Percentiles rank a stretch among this genome's conserved stretches.
Conservation (phyloP, 2,329 filamentous ascomycete genomes). For the Colletotrichum caudatum region DNA sequence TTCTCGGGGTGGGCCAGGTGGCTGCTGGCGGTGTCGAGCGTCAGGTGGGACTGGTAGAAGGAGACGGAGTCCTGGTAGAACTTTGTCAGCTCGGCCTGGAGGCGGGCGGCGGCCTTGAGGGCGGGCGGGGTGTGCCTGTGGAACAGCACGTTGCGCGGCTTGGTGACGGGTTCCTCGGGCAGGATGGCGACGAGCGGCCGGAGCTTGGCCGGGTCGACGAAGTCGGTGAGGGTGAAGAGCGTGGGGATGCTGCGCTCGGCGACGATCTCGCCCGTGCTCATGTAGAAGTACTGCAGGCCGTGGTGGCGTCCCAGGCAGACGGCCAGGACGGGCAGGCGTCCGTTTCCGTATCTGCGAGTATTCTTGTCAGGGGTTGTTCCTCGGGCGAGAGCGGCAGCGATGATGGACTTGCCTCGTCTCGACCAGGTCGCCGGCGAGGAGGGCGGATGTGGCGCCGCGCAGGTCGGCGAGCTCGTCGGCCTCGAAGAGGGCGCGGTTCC, state of each 20-base stretch:
- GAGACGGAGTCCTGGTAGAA: slow-evolving; percentile 59
- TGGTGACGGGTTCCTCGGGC: slow-evolving; percentile 32
- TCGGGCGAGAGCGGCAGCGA: not conserved
- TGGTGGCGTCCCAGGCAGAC: slow-evolving; percentile 66
- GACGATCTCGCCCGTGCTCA: slow-evolving; percentile 63
- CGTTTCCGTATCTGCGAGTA: slow-evolving; percentile 50
- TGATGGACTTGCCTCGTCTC: slow-evolving; percentile 56
- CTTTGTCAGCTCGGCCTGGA: slow-evolving; percentile 61
- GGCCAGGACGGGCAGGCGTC: slow-evolving; percentile 61
- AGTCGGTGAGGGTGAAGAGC: slow-evolving; percentile 63
- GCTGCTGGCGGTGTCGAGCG: slow-evolving; percentile 60
- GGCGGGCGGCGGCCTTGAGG: slow-evolving; percentile 43
- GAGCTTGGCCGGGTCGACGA: slow-evolving; percentile 57
- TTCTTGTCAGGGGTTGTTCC: slow-evolving; percentile 16
- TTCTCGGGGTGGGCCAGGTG: slow-evolving; percentile 54
- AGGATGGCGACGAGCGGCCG: slow-evolving; percentile 47
- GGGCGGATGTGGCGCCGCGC: slow-evolving; percentile 48
- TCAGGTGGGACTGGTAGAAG: slow-evolving; percentile 61
- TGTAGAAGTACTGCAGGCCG: slow-evolving; percentile 66
- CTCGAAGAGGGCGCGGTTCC: slow-evolving; percentile 50
- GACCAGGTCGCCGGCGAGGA: slow-evolving; percentile 62
- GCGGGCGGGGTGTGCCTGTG: slow-evolving; percentile 31
- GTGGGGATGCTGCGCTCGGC: slow-evolving; percentile 57
- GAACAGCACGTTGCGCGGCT: slow-evolving; percentile 37
- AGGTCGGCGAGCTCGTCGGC: slow-evolving; percentile 54